Percentiles rank a stretch among this genome's conserved stretches.
phyloP scores from a whole-genome alignment of 129 eudicot species.

The Dittrichia graveolens region DNA sequence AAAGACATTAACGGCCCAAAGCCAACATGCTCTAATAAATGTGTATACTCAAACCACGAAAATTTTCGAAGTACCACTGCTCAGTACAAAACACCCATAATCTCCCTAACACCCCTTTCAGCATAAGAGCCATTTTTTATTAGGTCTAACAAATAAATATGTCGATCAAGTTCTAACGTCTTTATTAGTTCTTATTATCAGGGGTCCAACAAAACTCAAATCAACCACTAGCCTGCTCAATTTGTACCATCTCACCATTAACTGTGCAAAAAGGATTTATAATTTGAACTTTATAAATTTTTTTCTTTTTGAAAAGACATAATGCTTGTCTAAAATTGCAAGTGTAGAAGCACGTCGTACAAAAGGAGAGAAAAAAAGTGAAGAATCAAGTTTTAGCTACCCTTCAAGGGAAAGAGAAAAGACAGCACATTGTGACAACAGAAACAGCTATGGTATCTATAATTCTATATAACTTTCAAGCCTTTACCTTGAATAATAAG shows the following conservation, averaged over 20 bases:
- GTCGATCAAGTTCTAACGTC: too few species aligned
- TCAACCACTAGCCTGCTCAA: not conserved
- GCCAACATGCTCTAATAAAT: too few species aligned
- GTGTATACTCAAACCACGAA: too few species aligned
- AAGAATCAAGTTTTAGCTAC: conserved; percentile 21
- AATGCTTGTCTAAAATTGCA: not conserved
- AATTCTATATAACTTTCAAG: conserved; percentile 21
- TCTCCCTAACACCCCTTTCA: too few species aligned
- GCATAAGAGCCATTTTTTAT: too few species aligned
- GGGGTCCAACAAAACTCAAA: too few species aligned
- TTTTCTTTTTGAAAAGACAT: too few species aligned
- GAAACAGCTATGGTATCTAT: not conserved
- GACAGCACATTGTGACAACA: not conserved
- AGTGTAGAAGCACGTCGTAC: conserved; percentile 20
- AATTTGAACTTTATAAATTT: conserved; percentile 8
- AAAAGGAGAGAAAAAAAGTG: not conserved
- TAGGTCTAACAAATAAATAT: too few species aligned
- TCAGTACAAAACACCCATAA: too few species aligned
- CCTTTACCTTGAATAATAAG: conserved; percentile 15
- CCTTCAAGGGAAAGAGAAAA: conserved; percentile 6
- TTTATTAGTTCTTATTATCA: too few species aligned
- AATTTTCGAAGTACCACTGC: too few species aligned
- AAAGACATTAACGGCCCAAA: too few species aligned
- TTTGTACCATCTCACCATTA: not conserved
- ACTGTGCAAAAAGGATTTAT: not conserved